These are phyloP conservation scores for Umbellularia californica DNA, from an alignment of 164 flowering plant species.

Conservation along the genomic window DNA sequence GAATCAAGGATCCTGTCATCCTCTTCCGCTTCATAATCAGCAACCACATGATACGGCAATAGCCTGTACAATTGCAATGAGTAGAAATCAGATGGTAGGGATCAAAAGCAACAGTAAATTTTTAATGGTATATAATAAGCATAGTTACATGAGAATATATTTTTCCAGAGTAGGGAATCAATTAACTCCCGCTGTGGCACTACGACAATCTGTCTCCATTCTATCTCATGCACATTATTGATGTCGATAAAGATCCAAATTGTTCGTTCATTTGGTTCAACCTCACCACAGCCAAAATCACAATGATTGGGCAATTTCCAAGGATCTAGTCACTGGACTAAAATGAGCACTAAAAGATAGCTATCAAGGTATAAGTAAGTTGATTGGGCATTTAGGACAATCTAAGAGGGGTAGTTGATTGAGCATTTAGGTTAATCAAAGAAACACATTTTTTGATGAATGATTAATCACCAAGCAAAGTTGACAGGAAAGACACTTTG, in stretches of 20 bases:
- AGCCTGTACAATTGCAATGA: slow-evolving; percentile 45
- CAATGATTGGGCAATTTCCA: too few relatives aligned
- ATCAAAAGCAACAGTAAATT: background rate
- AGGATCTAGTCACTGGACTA: too few relatives aligned
- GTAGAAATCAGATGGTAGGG: background rate
- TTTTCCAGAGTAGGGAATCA: background rate
- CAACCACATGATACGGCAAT: slow-evolving; percentile 95
- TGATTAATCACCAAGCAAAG: too few relatives aligned
- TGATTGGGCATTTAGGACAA: too few relatives aligned
- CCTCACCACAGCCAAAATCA: background rate
- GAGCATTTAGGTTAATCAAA: too few relatives aligned
- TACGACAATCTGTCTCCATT: background rate
- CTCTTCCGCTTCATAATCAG: slow-evolving; percentile 98
- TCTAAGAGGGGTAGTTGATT: too few relatives aligned
- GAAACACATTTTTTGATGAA: too few relatives aligned
- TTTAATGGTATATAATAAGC: background rate
- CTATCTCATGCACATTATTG: background rate
- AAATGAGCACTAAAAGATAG: too few relatives aligned
- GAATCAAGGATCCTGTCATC: slow-evolving; percentile 95
- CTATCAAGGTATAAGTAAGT: too few relatives aligned
- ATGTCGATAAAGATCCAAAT: background rate
- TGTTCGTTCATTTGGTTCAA: background rate
- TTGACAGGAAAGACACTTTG: too few relatives aligned
- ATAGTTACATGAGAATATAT: background rate
- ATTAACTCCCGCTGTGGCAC: background rate